Evolutionary conservation across 768 basidiomycete species (phyloP).

Genomic region (Suillus spraguei): DNA sequence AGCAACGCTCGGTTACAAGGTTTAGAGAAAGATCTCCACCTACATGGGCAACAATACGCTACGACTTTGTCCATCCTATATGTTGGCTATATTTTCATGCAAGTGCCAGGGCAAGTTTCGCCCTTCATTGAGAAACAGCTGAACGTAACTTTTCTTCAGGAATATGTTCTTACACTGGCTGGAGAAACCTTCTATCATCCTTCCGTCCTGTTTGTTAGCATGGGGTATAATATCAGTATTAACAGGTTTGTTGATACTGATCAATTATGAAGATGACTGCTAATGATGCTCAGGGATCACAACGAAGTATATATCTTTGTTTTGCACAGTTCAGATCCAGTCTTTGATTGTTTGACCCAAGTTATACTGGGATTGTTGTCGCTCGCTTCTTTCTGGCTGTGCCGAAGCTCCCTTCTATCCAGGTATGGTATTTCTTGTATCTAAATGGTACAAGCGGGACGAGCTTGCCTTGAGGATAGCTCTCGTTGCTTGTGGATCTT

Average conservation of each 20-base stretch:
- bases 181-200: conserved; percentile 29
- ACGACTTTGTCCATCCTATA: conserved; percentile 27
- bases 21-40: conserved; percentile 27
- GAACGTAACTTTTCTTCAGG: conserved; percentile 8
- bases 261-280: not conserved
- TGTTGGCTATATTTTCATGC: conserved; percentile 29
- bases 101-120: conserved; percentile 19
- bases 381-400: too few relatives aligned
- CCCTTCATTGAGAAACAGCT: not conserved
- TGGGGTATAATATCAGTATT: conserved; percentile 42
- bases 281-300: not conserved
- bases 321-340: not conserved
- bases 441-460: too few relatives aligned
- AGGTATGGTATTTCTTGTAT: too few relatives aligned
- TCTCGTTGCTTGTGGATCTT: conserved; percentile 38
- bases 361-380: conserved; percentile 7
- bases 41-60: too few relatives aligned
- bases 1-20: conserved; percentile 25
- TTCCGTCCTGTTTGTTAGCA: conserved; percentile 28
- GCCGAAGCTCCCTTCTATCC: too few relatives aligned
- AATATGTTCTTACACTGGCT: conserved; percentile 36
- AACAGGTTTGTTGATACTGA: conserved; percentile 31
- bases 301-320: not conserved
- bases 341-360: not conserved
- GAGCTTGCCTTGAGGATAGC: too few relatives aligned